A percentile compares a stretch with the other conserved stretches of the same genome.
These are phyloP conservation scores for Cyclotella cryptica DNA, from an alignment of 108 stramenopile species.

Conservation along the genomic window DNA sequence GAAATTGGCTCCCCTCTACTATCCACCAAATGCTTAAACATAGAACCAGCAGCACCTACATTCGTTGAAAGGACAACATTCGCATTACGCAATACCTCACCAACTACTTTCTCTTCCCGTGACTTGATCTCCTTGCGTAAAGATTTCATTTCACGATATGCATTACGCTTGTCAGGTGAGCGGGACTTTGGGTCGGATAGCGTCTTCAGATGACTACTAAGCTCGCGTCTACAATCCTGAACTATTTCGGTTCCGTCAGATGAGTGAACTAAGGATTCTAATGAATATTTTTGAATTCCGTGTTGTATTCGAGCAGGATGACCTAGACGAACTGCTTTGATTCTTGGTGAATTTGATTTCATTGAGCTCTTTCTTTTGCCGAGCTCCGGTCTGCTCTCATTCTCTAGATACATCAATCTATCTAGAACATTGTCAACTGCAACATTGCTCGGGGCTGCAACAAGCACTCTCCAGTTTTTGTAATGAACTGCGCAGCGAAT, in stretches of 20 bases:
- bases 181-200: constrained; percentile 57
- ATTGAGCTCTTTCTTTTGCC: constrained; percentile 26
- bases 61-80: constrained; percentile 92
- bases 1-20: constrained; percentile 49
- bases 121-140: constrained; percentile 87
- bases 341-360: constrained; percentile 29
- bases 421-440: constrained; percentile 98
- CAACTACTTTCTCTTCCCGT: constrained; percentile 92
- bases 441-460: constrained; percentile 98
- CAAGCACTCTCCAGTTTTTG: constrained; percentile 83
- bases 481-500: constrained; percentile 84
- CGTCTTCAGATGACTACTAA: constrained; percentile 66
- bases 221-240: constrained; percentile 86
- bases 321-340: constrained; percentile 90
- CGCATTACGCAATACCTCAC: constrained; percentile 70
- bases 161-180: constrained; percentile 57
- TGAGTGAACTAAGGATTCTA: constrained; percentile 90
- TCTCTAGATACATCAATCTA: constrained; percentile 68
- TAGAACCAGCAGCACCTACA: constrained; percentile 79
- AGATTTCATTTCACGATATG: constrained; percentile 77
- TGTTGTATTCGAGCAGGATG: constrained; percentile 94
- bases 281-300: constrained; percentile 81
- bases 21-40: constrained; percentile 60
- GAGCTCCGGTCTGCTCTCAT: constrained; percentile 13
- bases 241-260: constrained; percentile 97